phyloP scores from a whole-genome alignment of 495 filamentous ascomycete genomes.

The Penicillium cinerascens region DNA sequence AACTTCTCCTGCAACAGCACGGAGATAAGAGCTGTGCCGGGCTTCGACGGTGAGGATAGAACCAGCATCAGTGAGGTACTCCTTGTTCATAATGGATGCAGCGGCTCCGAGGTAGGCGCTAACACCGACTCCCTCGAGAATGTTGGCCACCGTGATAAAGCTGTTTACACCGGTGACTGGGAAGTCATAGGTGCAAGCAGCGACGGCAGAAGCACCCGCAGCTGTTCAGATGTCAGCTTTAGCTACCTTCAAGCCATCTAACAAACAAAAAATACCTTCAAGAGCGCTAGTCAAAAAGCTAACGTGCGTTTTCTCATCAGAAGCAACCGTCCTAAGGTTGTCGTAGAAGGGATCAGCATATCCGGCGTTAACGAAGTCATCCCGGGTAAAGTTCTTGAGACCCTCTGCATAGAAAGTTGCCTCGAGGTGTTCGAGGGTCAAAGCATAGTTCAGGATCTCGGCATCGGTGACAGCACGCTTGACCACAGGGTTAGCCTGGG shows the following conservation, averaged over 20 bases:
- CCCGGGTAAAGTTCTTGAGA: constrained; percentile 51
- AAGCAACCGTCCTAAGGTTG: constrained; percentile 48
- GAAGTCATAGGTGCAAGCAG: constrained; percentile 57
- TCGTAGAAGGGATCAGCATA: constrained; percentile 48
- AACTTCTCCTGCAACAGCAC: constrained; percentile 41
- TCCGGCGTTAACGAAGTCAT: constrained; percentile 52
- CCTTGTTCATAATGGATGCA: constrained; percentile 48
- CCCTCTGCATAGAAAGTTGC: constrained; percentile 52
- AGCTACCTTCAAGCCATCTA: not conserved
- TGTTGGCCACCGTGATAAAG: constrained; percentile 46
- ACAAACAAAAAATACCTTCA: constrained; percentile 27
- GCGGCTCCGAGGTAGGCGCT: constrained; percentile 61
- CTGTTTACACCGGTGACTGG: constrained; percentile 38
- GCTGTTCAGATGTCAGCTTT: constrained; percentile 13
- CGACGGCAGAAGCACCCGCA: constrained; percentile 46
- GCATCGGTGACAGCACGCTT: constrained; percentile 17
- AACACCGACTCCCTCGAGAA: constrained; percentile 58
- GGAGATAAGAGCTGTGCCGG: constrained; percentile 57
- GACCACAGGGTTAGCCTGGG: constrained; percentile 9
- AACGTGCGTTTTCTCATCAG: constrained; percentile 57
- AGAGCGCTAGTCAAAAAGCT: constrained; percentile 49
- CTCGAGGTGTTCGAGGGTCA: constrained; percentile 40
- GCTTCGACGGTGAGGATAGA: constrained; percentile 61
- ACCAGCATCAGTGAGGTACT: constrained; percentile 55
- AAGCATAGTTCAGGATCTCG: constrained; percentile 34